Evolutionary conservation across 2,329 filamentous ascomycete genomes (phyloP).

Genomic region (Ploettnerulaceae sp.): DNA sequence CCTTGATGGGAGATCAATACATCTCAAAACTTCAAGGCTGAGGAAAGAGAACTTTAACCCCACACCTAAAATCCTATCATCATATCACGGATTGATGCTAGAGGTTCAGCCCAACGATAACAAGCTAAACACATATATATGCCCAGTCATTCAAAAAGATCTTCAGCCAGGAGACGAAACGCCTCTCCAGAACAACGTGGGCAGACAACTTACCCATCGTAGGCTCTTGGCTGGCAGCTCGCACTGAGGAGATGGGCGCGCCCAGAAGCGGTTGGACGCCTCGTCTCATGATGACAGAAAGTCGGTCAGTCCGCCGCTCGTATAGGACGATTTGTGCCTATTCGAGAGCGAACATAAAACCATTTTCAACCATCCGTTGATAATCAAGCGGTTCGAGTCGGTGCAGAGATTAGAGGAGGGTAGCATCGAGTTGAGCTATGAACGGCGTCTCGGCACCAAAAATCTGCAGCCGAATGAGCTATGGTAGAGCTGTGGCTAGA

Average conservation of each 20-base stretch:
- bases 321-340: not conserved
- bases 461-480: too few relatives aligned
- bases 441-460: too few relatives aligned
- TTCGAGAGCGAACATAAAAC: not conserved
- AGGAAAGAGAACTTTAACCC: not conserved
- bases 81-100: not conserved
- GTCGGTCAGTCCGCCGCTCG: conserved; percentile 6
- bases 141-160: not conserved
- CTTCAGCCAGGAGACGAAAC: not conserved
- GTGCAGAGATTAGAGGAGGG: too few relatives aligned
- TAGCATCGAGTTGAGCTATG: conserved; percentile 1
- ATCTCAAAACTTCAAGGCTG: conserved; percentile 4
- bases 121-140: conserved; percentile 2
- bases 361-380: not conserved
- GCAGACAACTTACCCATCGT: not conserved
- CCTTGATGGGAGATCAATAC: conserved; percentile 3
- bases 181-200: not conserved
- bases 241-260: not conserved
- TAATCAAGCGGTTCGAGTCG: conserved; percentile 2
- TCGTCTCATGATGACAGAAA: conserved; percentile 2
- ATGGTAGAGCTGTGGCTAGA: too few relatives aligned
- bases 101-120: not conserved
- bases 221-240: not conserved
- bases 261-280: not conserved
- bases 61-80: conserved; percentile 1